phyloP scores from a whole-genome alignment of 305 asterid species.

The Rubia peregrina region DNA sequence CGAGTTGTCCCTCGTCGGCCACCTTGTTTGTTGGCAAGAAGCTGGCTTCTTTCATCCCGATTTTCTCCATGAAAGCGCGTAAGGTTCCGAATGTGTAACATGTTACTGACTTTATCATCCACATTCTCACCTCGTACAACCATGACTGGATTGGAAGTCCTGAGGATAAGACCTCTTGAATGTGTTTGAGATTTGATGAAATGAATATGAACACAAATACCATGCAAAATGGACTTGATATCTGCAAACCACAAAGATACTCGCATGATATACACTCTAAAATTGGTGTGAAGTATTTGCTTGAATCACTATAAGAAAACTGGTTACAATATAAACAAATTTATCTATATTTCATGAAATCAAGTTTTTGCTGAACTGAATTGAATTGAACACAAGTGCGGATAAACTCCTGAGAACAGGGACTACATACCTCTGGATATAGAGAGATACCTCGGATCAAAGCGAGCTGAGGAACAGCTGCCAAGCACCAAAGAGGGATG shows the following conservation, averaged over 20 bases:
- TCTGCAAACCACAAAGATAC: constrained; percentile 26
- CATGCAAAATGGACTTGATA: constrained; percentile 41
- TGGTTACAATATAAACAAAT: no score
- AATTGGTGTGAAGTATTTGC: no score
- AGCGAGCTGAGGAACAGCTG: constrained; percentile 53
- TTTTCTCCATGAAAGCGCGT: constrained; percentile 27
- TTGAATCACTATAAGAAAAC: no score
- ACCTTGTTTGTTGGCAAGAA: constrained; percentile 55
- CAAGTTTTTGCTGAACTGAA: no score
- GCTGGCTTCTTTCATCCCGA: constrained; percentile 36
- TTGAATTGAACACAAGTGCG: no score
- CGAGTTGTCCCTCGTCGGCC: constrained; percentile 31
- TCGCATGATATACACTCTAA: neutral
- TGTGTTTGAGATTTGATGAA: constrained; percentile 39
- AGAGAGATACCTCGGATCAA: constrained; percentile 43
- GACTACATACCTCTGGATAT: constrained; percentile 35
- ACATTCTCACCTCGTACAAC: constrained; percentile 44
- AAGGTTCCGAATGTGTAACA: constrained; percentile 36
- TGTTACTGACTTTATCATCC: constrained; percentile 57
- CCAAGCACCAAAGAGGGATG: constrained; percentile 39
- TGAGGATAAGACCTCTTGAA: constrained; percentile 29
- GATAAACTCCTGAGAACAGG: no score
- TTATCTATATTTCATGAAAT: no score
- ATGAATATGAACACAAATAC: constrained; percentile 42
- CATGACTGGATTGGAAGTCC: constrained; percentile 38